These are phyloP conservation scores for Tilletiaria anomala DNA, from an alignment of 1,284 basidiomycete genomes.

Conservation along the genomic window DNA sequence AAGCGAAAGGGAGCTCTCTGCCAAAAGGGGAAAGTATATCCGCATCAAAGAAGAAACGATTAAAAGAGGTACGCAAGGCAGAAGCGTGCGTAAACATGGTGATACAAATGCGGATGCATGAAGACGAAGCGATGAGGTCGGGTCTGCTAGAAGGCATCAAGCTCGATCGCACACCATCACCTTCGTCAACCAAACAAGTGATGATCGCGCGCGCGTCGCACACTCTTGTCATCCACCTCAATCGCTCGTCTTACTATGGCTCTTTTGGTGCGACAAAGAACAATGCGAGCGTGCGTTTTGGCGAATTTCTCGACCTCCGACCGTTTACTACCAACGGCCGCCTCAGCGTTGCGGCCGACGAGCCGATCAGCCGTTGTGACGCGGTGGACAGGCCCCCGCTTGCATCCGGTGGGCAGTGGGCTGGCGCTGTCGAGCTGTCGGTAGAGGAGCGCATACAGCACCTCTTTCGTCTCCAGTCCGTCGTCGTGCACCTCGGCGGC, in stretches of 20 bases:
- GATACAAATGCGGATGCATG: slow-evolving; percentile 15
- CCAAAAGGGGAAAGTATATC: slow-evolving; percentile 1
- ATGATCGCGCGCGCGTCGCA: slow-evolving; percentile 28
- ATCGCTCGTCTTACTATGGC: slow-evolving; percentile 26
- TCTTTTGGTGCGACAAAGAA: slow-evolving; percentile 28
- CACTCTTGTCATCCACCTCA: slow-evolving; percentile 28
- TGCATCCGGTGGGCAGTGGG: no score
- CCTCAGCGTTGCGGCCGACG: slow-evolving; percentile 6
- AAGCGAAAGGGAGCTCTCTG: neutral
- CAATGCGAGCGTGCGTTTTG: slow-evolving; percentile 22
- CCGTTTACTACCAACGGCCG: slow-evolving; percentile 16
- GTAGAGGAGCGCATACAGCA: no score
- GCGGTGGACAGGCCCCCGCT: no score
- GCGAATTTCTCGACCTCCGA: slow-evolving; percentile 24
- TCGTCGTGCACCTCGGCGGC: slow-evolving; percentile 35
- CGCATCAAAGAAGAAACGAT: slow-evolving; percentile 2
- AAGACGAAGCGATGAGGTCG: slow-evolving; percentile 24
- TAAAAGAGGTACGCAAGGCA: neutral
- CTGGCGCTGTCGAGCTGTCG: no score
- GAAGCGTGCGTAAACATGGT: slow-evolving; percentile 9
- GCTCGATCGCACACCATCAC: slow-evolving; percentile 9
- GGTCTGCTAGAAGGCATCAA: slow-evolving; percentile 3
- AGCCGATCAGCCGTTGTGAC: slow-evolving; percentile 5
- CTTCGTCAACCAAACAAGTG: slow-evolving; percentile 29
- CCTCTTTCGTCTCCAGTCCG: slow-evolving; percentile 19